Conservation (phyloP, 306 rosid genomes). For the Sicyos edulis region DNA sequence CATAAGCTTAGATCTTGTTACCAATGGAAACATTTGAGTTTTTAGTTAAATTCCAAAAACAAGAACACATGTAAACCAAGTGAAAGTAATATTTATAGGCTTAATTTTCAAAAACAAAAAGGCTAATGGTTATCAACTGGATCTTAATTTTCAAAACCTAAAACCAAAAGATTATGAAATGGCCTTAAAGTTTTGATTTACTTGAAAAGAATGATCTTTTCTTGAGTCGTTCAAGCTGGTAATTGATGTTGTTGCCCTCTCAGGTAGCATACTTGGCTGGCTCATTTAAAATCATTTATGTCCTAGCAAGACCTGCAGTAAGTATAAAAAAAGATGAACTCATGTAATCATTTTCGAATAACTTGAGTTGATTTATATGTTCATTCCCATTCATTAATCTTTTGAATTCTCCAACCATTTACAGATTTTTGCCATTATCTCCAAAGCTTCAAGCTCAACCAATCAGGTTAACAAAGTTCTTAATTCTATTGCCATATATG, state of each 20-base stretch:
- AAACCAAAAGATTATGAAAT: too few species aligned
- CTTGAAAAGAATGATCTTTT: neutral
- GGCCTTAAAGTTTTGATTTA: neutral
- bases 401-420: slow-evolving; percentile 12
- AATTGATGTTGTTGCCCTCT: slow-evolving; percentile 16
- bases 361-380: neutral
- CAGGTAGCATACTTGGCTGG: slow-evolving; percentile 79
- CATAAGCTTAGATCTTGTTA: too few species aligned
- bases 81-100: too few species aligned
- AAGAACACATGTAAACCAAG: too few species aligned
- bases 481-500: neutral
- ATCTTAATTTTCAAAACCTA: neutral
- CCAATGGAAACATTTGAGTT: too few species aligned
- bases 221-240: neutral
- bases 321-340: slow-evolving; percentile 27
- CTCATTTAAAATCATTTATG: slow-evolving; percentile 53
- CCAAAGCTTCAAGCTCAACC: slow-evolving; percentile 59
- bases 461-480: slow-evolving; percentile 50
- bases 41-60: too few species aligned
- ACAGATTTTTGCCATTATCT: slow-evolving; percentile 73
- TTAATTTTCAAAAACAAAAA: too few species aligned
- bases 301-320: slow-evolving; percentile 70
- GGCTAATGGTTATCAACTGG: too few species aligned
- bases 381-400: neutral
- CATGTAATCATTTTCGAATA: neutral